Conservation (phyloP, 176 grass and related monocot species). For the Neostapfia colusana region DNA sequence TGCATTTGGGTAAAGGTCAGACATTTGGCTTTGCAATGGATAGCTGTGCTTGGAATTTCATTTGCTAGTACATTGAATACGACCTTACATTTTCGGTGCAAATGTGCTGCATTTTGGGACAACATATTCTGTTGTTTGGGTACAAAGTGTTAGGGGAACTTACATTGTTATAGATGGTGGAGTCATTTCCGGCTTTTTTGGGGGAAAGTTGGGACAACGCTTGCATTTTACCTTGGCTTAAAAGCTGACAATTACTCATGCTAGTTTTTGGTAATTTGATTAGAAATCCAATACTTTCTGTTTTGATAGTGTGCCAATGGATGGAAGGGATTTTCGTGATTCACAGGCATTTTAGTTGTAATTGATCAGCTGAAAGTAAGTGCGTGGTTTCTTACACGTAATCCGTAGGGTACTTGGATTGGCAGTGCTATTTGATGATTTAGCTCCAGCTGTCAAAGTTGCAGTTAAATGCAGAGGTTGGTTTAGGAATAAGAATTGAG, state of each 20-base stretch:
- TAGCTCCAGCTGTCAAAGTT: conserved; percentile 7
- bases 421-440: neutral
- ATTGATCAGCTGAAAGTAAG: neutral
- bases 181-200: neutral
- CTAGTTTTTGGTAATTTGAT: neutral
- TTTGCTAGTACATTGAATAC: neutral
- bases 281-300: neutral
- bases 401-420: neutral
- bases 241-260: neutral
- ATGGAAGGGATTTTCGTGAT: neutral
- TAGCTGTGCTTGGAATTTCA: neutral
- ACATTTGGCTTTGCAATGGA: neutral
- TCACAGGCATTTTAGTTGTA: neutral
- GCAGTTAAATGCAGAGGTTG: conserved; percentile 18
- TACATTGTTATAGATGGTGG: neutral
- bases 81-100: neutral
- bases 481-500: neutral
- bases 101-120: no score
- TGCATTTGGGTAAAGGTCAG: neutral
- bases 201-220: neutral
- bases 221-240: neutral
- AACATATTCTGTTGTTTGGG: neutral
- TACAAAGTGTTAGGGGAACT: neutral
- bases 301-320: neutral
- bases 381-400: no score